Evolutionary conservation across 768 basidiomycete species (phyloP).

Genomic region (Psilocybe tampanensis): DNA sequence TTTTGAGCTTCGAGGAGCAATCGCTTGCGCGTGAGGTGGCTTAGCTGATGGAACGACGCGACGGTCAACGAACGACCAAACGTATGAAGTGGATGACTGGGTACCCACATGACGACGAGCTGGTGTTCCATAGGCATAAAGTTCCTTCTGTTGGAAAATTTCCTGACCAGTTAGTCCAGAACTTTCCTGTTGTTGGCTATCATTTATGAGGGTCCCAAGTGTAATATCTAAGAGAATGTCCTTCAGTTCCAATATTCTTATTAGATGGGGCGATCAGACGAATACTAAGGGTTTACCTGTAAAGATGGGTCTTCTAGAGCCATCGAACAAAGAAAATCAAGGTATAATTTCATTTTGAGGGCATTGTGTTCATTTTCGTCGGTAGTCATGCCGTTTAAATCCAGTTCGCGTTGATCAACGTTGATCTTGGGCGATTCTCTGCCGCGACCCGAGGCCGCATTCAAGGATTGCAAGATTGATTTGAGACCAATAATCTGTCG

Average conservation of each 20-base stretch:
- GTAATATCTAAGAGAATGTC: constrained; percentile 12
- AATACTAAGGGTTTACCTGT: not conserved
- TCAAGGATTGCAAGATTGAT: too few relatives aligned
- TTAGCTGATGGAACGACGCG: too few relatives aligned
- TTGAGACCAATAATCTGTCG: too few relatives aligned
- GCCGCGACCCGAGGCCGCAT: too few relatives aligned
- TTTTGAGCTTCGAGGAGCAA: constrained; percentile 23
- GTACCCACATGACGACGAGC: constrained; percentile 17
- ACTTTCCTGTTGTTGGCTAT: not conserved
- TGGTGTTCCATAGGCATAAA: constrained; percentile 15
- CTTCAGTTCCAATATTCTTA: not conserved
- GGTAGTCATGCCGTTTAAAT: not conserved
- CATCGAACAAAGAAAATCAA: constrained; percentile 8
- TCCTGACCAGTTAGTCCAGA: too few relatives aligned
- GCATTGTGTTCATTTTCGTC: not conserved
- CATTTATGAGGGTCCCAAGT: constrained; percentile 9
- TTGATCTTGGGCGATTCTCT: too few relatives aligned
- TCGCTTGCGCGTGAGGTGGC: constrained; percentile 10
- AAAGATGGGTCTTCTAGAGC: constrained; percentile 13
- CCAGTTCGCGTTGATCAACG: too few relatives aligned
- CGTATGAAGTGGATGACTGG: not conserved
- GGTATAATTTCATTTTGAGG: constrained; percentile 1
- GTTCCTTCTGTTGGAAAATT: not conserved
- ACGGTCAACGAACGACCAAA: not conserved
- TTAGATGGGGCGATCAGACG: not conserved